Conservation (phyloP, 192 early-diverging fungal genomes). For the Coemansia sp. region DNA sequence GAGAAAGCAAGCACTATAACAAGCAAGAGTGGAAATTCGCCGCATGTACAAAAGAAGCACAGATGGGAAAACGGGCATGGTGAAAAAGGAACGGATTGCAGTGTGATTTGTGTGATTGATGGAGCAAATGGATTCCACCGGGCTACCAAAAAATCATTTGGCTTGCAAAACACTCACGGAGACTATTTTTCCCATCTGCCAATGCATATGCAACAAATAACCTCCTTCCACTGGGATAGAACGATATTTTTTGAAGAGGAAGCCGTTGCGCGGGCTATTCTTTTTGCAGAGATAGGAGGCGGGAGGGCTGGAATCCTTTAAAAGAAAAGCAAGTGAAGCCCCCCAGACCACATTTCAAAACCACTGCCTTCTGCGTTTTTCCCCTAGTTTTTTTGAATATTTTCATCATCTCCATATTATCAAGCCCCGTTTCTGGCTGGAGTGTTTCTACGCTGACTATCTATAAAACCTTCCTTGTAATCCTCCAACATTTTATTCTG, state of each 20-base stretch:
- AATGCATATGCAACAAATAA: not conserved
- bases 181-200: slow-evolving; percentile 1
- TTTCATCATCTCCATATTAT: not conserved
- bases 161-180: too few species aligned
- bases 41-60: slow-evolving; percentile 4
- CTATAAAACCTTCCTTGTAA: not conserved
- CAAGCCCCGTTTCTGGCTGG: not conserved
- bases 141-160: slow-evolving; percentile 7
- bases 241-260: not conserved
- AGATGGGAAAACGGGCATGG: not conserved
- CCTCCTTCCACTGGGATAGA: not conserved
- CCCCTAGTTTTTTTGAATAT: not conserved
- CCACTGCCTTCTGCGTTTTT: not conserved
- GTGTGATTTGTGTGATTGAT: not conserved
- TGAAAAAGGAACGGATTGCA: not conserved
- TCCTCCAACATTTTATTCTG: not conserved
- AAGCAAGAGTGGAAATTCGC: not conserved
- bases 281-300: not conserved
- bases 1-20: not conserved
- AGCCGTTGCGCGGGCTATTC: not conserved
- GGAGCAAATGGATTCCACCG: slow-evolving; percentile 1
- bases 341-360: not conserved
- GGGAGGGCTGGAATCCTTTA: not conserved
- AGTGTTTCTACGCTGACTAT: not conserved
- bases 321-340: not conserved